Evolutionary conservation across 2,329 filamentous ascomycete genomes (phyloP).

Genomic region (Clonostachys rhizophaga): DNA sequence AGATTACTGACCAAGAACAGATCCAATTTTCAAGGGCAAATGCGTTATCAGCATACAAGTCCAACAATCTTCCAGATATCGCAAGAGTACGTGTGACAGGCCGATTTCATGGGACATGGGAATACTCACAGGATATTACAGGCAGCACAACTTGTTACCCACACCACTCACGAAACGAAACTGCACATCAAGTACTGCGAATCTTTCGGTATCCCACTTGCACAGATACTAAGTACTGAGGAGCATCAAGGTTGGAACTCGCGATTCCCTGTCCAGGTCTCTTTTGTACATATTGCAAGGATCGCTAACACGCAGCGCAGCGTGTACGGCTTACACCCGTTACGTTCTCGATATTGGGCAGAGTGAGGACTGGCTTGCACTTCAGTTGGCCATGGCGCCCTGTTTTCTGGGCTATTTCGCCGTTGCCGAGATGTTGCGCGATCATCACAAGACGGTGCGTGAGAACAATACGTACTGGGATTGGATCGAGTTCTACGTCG

Average conservation of each 20-base stretch:
- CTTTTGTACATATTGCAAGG: conserved; percentile 1
- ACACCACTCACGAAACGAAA: conserved; percentile 75
- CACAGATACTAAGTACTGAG: conserved; percentile 67
- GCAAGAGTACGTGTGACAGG: conserved; percentile 48
- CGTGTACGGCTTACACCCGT: conserved; percentile 78
- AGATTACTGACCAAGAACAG: conserved; percentile 27
- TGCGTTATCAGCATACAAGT: conserved; percentile 81
- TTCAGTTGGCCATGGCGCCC: conserved; percentile 80
- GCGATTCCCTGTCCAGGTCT: not conserved
- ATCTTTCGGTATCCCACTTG: conserved; percentile 69
- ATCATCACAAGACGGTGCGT: conserved; percentile 53
- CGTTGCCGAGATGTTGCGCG: conserved; percentile 68
- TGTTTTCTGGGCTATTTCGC: conserved; percentile 87
- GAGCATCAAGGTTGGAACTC: conserved; percentile 63
- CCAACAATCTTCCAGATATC: conserved; percentile 69
- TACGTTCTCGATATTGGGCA: conserved; percentile 88
- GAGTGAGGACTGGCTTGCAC: conserved; percentile 80
- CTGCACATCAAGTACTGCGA: conserved; percentile 81
- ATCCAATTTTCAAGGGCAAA: conserved; percentile 86
- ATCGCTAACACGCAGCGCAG: conserved; percentile 21
- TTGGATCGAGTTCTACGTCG: conserved; percentile 88
- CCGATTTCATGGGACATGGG: conserved; percentile 40
- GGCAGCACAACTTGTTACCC: conserved; percentile 57
- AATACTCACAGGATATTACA: conserved; percentile 6
- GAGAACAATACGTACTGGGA: conserved; percentile 75